These are phyloP conservation scores for Phoenix dactylifera DNA, from an alignment of 176 grass and related monocot species.

Conservation along the genomic window DNA sequence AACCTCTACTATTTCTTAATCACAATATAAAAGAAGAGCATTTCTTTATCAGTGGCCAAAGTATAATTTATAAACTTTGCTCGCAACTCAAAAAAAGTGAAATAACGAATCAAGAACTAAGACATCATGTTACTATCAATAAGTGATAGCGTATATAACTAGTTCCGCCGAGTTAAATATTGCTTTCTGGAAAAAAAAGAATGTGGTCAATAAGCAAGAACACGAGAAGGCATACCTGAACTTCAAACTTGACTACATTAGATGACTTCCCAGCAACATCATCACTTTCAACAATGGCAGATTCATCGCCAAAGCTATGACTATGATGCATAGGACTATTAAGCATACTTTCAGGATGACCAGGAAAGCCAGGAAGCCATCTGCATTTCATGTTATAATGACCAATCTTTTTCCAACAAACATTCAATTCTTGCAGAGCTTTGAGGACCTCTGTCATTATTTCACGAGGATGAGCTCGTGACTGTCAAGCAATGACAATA, in stretches of 20 bases:
- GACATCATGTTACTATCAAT: no score
- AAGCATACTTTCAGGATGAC: slow-evolving; percentile 28
- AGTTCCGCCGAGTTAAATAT: no score
- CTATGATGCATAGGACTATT: slow-evolving; percentile 24
- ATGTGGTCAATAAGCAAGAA: not conserved
- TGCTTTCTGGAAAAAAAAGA: no score
- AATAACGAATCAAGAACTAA: no score
- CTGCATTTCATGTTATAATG: slow-evolving; percentile 99
- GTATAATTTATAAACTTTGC: no score
- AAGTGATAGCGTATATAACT: no score
- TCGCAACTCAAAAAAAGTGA: no score
- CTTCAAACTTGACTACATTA: slow-evolving; percentile 81
- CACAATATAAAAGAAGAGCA: no score
- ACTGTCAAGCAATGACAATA: slow-evolving; percentile 38
- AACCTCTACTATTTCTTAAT: no score
- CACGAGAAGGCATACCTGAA: slow-evolving; percentile 46
- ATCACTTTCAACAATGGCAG: slow-evolving; percentile 53
- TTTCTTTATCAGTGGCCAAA: no score
- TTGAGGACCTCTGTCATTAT: slow-evolving; percentile 93
- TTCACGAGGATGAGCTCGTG: slow-evolving; percentile 76
- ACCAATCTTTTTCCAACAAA: slow-evolving; percentile 92
- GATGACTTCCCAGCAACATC: slow-evolving; percentile 33
- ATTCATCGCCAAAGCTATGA: slow-evolving; percentile 49
- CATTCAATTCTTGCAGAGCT: slow-evolving; percentile 83
- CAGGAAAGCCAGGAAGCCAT: slow-evolving; percentile 39